Conservation (phyloP, 108 stramenopile genomes). For the Bacterosira constricta region DNA sequence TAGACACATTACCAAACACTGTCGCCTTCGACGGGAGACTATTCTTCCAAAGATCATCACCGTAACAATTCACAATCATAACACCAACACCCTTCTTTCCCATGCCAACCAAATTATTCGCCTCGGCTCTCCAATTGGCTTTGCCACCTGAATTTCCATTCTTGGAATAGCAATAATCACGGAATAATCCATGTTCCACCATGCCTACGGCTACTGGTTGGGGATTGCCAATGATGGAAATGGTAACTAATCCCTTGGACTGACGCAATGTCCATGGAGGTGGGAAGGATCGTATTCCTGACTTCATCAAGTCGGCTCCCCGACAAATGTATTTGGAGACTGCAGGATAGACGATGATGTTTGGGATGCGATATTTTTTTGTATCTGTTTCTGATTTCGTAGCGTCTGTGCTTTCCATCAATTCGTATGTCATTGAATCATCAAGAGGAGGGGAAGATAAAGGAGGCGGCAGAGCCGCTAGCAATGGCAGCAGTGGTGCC, state of each 20-base stretch:
- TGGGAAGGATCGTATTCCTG: conserved; percentile 68
- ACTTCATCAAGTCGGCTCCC: conserved; percentile 84
- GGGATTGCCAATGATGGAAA: conserved; percentile 68
- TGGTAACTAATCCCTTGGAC: conserved; percentile 51
- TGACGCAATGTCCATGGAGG: conserved; percentile 38
- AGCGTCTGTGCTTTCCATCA: too few relatives aligned
- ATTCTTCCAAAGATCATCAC: conserved; percentile 81
- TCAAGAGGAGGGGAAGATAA: neutral
- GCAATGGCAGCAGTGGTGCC: conserved; percentile 34
- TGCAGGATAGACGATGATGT: conserved; percentile 35
- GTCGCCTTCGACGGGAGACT: conserved; percentile 21
- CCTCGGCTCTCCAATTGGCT: neutral
- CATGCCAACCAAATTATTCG: conserved; percentile 41
- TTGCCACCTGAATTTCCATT: conserved; percentile 5
- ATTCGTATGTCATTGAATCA: too few relatives aligned
- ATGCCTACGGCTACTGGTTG: conserved; percentile 77
- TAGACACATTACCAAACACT: neutral
- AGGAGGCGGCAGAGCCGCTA: conserved; percentile 42
- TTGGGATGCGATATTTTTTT: conserved; percentile 27
- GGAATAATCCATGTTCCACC: conserved; percentile 33
- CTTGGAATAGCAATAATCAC: conserved; percentile 42
- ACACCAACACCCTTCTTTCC: conserved; percentile 76
- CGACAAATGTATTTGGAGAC: conserved; percentile 82
- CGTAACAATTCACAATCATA: conserved; percentile 68
- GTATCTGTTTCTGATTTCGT: too few relatives aligned